phyloP scores from a whole-genome alignment of 257 asterid species.

The Galeopsis tetrahit region DNA sequence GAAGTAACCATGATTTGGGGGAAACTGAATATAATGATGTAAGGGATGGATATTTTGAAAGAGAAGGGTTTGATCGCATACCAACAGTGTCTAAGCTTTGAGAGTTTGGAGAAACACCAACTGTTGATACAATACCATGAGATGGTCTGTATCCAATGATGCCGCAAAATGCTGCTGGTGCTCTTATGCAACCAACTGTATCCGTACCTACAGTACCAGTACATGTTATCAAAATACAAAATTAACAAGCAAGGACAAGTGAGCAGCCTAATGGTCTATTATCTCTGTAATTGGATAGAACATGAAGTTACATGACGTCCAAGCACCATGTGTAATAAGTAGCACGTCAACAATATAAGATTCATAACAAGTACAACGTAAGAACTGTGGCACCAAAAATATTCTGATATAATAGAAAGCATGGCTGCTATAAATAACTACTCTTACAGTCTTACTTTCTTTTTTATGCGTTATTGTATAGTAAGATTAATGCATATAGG shows the following conservation, averaged over 20 bases:
- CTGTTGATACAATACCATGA: slow-evolving; percentile 71
- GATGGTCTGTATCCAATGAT: slow-evolving; percentile 87
- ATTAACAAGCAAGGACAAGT: background rate
- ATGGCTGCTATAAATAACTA: background rate
- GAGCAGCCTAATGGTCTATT: slow-evolving; percentile 15
- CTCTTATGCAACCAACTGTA: slow-evolving; percentile 42
- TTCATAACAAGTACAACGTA: background rate
- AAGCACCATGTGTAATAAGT: slow-evolving; percentile 1
- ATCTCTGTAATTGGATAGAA: background rate
- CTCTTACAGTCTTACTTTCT: no score
- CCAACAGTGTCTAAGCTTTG: slow-evolving; percentile 92
- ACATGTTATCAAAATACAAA: slow-evolving; percentile 27
- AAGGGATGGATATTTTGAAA: background rate
- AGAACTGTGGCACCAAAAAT: slow-evolving; percentile 1
- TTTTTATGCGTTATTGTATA: slow-evolving; percentile 2
- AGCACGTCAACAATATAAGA: slow-evolving; percentile 14
- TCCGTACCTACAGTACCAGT: slow-evolving; percentile 57
- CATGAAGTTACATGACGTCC: slow-evolving; percentile 29
- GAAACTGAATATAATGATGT: slow-evolving; percentile 14
- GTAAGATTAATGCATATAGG: slow-evolving; percentile 1
- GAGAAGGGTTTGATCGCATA: slow-evolving; percentile 45
- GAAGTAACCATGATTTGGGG: slow-evolving; percentile 9
- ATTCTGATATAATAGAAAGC: background rate
- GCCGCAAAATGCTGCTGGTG: slow-evolving; percentile 44
- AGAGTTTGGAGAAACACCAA: slow-evolving; percentile 84